A percentile compares a stretch with the other conserved stretches of the same genome.
These are phyloP conservation scores for Phaeosphaeria sp. DNA, from an alignment of 2,329 filamentous ascomycete genomes.

Conservation along the genomic window DNA sequence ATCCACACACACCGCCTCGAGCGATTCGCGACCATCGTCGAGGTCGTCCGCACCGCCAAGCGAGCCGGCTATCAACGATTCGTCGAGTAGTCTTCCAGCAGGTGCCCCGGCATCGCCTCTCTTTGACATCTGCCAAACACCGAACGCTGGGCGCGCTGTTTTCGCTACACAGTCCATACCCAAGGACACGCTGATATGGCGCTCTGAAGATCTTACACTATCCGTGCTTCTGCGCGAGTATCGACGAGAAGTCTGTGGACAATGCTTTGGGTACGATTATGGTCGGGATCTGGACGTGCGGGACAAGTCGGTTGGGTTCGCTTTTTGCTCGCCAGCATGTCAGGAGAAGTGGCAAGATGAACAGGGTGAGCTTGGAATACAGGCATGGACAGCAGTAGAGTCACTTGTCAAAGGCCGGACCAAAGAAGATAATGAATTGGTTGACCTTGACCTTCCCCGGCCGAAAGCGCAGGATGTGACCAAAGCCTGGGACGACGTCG, in stretches of 20 bases:
- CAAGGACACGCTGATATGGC: slow-evolving; percentile 45
- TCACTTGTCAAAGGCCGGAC: slow-evolving; percentile 36
- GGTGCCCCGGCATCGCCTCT: slow-evolving; percentile 34
- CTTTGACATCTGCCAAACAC: slow-evolving; percentile 51
- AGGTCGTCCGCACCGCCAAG: slow-evolving; percentile 14
- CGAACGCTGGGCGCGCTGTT: slow-evolving; percentile 53
- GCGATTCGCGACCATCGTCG: slow-evolving; percentile 22
- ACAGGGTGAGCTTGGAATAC: slow-evolving; percentile 34
- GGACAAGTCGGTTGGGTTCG: slow-evolving; percentile 49
- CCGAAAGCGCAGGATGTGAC: slow-evolving; percentile 37
- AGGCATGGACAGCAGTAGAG: slow-evolving; percentile 46
- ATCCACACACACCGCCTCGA: slow-evolving; percentile 16
- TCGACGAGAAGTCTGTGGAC: slow-evolving; percentile 56
- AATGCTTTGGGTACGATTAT: slow-evolving; percentile 56
- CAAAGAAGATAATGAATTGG: slow-evolving; percentile 45
- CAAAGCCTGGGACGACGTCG: slow-evolving; percentile 34
- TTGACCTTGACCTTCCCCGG: slow-evolving; percentile 35
- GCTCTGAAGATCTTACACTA: slow-evolving; percentile 47
- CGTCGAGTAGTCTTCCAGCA: slow-evolving; percentile 17
- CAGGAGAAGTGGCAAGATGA: slow-evolving; percentile 43
- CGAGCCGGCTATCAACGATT: slow-evolving; percentile 1
- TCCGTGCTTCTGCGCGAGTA: slow-evolving; percentile 55
- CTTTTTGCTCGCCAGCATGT: slow-evolving; percentile 52
- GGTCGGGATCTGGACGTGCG: slow-evolving; percentile 51
- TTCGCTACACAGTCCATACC: slow-evolving; percentile 49